These are phyloP conservation scores for Metschnikowia orientalis DNA, from an alignment of 805 yeast genomes.

Conservation along the genomic window DNA sequence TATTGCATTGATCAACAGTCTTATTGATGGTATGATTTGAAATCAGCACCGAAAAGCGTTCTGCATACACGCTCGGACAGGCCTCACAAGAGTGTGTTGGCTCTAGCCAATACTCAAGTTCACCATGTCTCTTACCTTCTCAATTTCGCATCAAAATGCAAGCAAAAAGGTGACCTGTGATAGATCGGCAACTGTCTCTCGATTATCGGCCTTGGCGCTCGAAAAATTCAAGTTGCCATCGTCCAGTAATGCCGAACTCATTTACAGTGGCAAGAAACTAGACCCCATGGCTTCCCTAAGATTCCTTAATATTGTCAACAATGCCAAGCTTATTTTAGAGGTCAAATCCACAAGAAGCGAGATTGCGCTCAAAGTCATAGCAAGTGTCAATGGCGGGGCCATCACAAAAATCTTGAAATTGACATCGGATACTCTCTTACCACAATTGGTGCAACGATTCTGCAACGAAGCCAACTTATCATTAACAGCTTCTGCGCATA, in stretches of 20 bases:
- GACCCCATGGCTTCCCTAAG: conserved; percentile 32
- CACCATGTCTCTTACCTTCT: conserved; percentile 20
- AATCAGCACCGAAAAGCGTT: too few species aligned
- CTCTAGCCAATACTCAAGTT: too few species aligned
- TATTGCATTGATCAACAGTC: too few species aligned
- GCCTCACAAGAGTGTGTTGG: too few species aligned
- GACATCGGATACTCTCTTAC: conserved; percentile 4
- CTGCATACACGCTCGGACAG: too few species aligned
- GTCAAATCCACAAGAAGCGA: not conserved
- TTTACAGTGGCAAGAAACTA: conserved; percentile 26
- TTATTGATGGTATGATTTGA: too few species aligned
- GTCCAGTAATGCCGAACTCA: conserved; percentile 22
- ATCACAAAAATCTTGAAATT: conserved; percentile 9
- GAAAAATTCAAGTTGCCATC: conserved; percentile 25
- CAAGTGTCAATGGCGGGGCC: conserved; percentile 5
- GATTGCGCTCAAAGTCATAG: conserved; percentile 10
- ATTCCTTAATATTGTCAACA: conserved; percentile 30
- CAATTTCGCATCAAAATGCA: conserved; percentile 21
- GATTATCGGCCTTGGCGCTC: conserved; percentile 20
- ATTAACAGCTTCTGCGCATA: conserved; percentile 20
- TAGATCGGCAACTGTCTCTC: conserved; percentile 25
- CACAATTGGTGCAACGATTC: conserved; percentile 6
- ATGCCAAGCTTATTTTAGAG: conserved; percentile 27
- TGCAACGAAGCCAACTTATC: conserved; percentile 5
- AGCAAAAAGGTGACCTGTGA: conserved; percentile 28